phyloP scores from a whole-genome alignment of 2,329 filamentous ascomycete genomes.

The Sporothrix euskadiensis region DNA sequence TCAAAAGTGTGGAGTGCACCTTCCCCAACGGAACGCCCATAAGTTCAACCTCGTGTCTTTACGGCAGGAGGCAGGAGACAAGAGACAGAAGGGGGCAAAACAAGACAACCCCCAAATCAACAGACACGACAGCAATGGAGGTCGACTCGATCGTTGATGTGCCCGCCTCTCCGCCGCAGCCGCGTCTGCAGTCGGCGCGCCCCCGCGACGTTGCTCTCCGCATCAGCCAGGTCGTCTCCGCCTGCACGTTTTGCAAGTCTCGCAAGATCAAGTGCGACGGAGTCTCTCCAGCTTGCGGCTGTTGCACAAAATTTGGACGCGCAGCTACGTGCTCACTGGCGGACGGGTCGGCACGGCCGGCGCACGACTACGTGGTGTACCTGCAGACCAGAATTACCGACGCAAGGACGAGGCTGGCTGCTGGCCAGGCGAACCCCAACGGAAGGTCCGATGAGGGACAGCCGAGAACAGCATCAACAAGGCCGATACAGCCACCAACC shows the following conservation, averaged over 20 bases:
- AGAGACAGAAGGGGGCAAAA: background rate
- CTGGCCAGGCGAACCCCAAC: background rate
- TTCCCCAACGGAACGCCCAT: slow-evolving; percentile 17
- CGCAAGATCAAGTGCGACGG: slow-evolving; percentile 36
- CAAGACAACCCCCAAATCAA: background rate
- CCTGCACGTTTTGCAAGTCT: slow-evolving; percentile 35
- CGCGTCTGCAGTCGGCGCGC: background rate
- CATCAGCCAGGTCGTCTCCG: slow-evolving; percentile 34
- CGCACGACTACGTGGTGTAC: slow-evolving; percentile 34
- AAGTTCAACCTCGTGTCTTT: background rate
- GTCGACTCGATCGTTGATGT: background rate
- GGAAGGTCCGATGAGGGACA: background rate
- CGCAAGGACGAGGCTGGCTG: slow-evolving; percentile 13
- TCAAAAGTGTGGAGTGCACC: background rate
- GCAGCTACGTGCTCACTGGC: slow-evolving; percentile 33
- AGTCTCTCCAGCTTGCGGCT: slow-evolving; percentile 32
- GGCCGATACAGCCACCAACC: background rate
- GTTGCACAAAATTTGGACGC: slow-evolving; percentile 35
- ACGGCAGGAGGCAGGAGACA: background rate
- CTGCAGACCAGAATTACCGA: slow-evolving; percentile 32
- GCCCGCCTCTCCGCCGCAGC: background rate
- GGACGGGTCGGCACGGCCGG: slow-evolving; percentile 23
- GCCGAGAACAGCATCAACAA: background rate
- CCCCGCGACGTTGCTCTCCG: slow-evolving; percentile 15
- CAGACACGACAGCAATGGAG: slow-evolving; percentile 12